Conservation (phyloP, 1,139 yeast genomes). For the Lizanozyma gosingica region DNA sequence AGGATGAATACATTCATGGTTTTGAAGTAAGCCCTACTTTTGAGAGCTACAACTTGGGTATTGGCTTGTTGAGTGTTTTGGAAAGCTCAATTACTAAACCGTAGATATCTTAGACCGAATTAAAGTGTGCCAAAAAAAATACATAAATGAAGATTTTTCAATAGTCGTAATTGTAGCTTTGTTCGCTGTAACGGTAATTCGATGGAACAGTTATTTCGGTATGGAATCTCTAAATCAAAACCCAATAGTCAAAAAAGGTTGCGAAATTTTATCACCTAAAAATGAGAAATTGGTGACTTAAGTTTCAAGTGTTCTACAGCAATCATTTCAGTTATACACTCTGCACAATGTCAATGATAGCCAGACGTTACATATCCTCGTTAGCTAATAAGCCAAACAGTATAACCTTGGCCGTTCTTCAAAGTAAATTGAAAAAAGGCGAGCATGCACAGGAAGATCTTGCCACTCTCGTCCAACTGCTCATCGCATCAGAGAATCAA, state of each 20-base stretch:
- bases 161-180: too few relatives aligned
- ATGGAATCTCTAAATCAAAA: too few relatives aligned
- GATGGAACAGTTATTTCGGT: too few relatives aligned
- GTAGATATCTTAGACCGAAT: constrained; percentile 6
- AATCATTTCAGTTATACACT: too few relatives aligned
- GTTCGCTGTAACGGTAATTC: too few relatives aligned
- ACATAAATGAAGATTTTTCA: constrained; percentile 8
- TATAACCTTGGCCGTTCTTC: background rate
- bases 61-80: constrained; percentile 27
- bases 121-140: constrained; percentile 5
- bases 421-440: background rate
- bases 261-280: too few relatives aligned
- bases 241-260: too few relatives aligned
- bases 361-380: constrained; percentile 1
- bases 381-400: constrained; percentile 2
- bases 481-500: constrained; percentile 1
- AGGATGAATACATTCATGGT: constrained; percentile 34
- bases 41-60: constrained; percentile 32
- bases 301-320: too few relatives aligned
- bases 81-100: constrained; percentile 7
- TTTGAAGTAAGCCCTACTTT: constrained; percentile 31
- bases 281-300: too few relatives aligned
- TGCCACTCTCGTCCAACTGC: background rate
- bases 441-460: constrained; percentile 2
- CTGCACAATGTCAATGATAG: background rate